phyloP scores from a whole-genome alignment of 768 basidiomycete species.

The Lactarius quietus region DNA sequence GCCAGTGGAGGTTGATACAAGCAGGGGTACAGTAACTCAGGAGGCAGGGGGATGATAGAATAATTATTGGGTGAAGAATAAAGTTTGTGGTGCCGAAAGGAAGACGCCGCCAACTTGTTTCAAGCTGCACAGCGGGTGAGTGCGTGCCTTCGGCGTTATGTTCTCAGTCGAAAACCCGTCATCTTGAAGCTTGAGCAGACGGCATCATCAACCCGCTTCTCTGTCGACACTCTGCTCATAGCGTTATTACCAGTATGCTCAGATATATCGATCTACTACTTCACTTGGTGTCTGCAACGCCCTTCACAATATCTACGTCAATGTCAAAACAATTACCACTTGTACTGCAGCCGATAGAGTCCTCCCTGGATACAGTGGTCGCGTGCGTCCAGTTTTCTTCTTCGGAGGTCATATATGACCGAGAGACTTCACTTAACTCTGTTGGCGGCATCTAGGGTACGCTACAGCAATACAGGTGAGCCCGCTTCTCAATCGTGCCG shows the following conservation, averaged over 20 bases:
- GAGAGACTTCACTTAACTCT: not conserved
- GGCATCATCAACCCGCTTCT: not conserved
- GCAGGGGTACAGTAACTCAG: too few species aligned
- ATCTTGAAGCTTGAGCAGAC: not conserved
- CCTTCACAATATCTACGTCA: not conserved
- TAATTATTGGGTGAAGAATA: too few species aligned
- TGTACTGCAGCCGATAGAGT: not conserved
- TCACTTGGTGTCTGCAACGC: not conserved
- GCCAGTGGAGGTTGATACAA: too few species aligned
- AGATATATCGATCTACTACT: not conserved
- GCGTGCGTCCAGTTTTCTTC: not conserved
- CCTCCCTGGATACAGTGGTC: not conserved
- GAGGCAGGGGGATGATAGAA: too few species aligned
- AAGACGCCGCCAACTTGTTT: too few species aligned
- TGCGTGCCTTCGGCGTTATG: too few species aligned
- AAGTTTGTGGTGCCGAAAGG: too few species aligned
- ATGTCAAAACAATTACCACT: not conserved
- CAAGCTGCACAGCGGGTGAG: too few species aligned
- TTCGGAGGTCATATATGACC: not conserved
- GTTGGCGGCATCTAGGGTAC: not conserved
- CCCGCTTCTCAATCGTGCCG: not conserved
- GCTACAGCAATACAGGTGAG: constrained; percentile 15
- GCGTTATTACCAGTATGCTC: not conserved
- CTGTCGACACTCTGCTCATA: not conserved
- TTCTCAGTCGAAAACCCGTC: too few species aligned